Percentiles rank a stretch among this genome's conserved stretches.
Conservation (phyloP, 75 land plant genomes). For the Isoetes taiwanensis region DNA sequence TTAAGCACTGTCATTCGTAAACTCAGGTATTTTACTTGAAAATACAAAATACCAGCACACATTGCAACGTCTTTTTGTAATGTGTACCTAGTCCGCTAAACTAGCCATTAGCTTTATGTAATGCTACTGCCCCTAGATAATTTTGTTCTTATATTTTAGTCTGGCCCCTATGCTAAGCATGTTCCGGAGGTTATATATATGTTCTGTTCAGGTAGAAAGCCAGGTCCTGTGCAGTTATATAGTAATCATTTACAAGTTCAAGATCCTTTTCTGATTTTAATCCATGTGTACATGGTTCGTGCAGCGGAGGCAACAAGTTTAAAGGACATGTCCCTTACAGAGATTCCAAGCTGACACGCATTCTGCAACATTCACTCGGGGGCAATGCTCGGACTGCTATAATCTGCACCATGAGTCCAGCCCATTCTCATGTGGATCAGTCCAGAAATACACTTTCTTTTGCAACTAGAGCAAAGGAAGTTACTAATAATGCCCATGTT, state of each 20-base stretch:
- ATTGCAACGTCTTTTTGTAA: background rate
- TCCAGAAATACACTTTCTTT: conserved; percentile 86
- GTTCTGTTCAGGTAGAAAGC: background rate
- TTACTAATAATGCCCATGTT: conserved; percentile 75
- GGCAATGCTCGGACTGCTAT: conserved; percentile 98
- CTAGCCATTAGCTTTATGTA: background rate
- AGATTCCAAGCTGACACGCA: conserved; percentile 93
- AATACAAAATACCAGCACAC: too few species aligned
- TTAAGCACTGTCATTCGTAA: conserved; percentile 89
- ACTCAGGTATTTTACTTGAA: conserved; percentile 55
- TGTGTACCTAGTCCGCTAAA: background rate
- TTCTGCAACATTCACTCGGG: conserved; percentile 78
- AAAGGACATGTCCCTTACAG: conserved; percentile 88
- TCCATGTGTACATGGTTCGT: background rate
- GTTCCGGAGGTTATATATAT: too few species aligned
- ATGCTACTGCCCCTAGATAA: too few species aligned
- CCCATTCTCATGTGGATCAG: conserved; percentile 82
- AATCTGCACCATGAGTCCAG: conserved; percentile 98
- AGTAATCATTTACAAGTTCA: too few species aligned
- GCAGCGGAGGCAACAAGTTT: conserved; percentile 60
- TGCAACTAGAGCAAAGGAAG: conserved; percentile 96
- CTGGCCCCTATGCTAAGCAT: too few species aligned
- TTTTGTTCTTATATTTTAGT: too few species aligned
- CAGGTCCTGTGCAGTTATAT: too few species aligned
- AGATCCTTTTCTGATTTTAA: background rate